Evolutionary conservation across 768 basidiomycete genomes (phyloP).

Genomic region (Hericium coralloides): DNA sequence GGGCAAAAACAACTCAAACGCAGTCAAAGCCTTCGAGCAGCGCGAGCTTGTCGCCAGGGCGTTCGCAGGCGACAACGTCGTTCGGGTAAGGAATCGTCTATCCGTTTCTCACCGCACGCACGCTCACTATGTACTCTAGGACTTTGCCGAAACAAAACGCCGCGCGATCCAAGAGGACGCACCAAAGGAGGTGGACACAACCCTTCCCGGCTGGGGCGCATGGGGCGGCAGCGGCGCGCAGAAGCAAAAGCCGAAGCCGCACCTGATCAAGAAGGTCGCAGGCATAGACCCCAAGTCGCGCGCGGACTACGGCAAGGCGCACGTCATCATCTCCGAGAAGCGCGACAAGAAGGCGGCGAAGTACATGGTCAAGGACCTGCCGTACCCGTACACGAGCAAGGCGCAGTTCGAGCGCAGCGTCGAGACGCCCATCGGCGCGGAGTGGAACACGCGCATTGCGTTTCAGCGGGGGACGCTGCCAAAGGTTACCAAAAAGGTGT

Average conservation of each 20-base stretch:
- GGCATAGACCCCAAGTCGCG: constrained; percentile 75
- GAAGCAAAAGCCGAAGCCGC: constrained; percentile 50
- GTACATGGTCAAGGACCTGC: constrained; percentile 85
- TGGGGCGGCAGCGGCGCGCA: constrained; percentile 82
- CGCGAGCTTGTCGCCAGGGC: constrained; percentile 89
- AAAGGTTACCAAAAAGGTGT: constrained; percentile 78
- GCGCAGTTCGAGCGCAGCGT: constrained; percentile 87
- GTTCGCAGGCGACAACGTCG: constrained; percentile 95
- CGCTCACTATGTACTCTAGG: constrained; percentile 32
- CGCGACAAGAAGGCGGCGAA: constrained; percentile 89
- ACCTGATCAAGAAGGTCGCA: constrained; percentile 72
- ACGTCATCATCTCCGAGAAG: constrained; percentile 94
- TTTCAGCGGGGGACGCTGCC: constrained; percentile 84
- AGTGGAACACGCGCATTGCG: constrained; percentile 87
- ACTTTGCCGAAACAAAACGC: constrained; percentile 79
- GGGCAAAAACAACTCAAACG: constrained; percentile 30
- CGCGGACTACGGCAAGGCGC: constrained; percentile 74
- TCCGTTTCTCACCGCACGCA: not conserved
- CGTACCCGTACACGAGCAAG: constrained; percentile 89
- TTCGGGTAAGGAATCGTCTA: constrained; percentile 47
- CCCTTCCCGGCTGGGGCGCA: constrained; percentile 92
- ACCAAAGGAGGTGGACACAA: constrained; percentile 79
- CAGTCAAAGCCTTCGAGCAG: constrained; percentile 72
- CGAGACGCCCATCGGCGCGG: constrained; percentile 72
- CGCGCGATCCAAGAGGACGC: constrained; percentile 82